Evolutionary conservation across 2,329 filamentous ascomycete genomes (phyloP), one percentile per base, ranked within the genome.

Genomic region (Fusarium sacchari): DNA sequence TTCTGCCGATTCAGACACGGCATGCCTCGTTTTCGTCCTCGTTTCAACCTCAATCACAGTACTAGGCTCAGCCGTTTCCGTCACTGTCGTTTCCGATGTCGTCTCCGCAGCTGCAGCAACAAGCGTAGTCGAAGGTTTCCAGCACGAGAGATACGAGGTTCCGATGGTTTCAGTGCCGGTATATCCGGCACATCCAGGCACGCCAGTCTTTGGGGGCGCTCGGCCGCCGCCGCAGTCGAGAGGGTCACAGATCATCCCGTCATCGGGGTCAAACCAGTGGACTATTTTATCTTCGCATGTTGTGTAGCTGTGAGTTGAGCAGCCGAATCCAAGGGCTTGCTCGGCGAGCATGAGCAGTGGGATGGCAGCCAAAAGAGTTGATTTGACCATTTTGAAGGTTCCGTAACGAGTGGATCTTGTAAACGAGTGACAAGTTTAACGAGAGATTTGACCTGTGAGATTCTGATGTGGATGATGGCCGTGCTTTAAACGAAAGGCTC

Each of bases 161-260:
- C 55, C 44, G 9, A 59, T 61, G 1, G 60, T 49, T 37, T 76
- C 81, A 6, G 83, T 84, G 55, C 84, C 84, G 2, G 73, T 75
- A 79, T 86, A 87, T 9, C 71, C 75, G 8, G 81, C 76, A 74
- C 87, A 89, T 18, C 86, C 87, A 5, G 87, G 87, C 36, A 87
- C 83, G 50, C 81, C 82, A 39, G 82, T 84, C 79, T 86, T 88
- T 36, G 84, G 83, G 1, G 87, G 87, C 28, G 86, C 87, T 52
- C 84, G 83, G 20, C 87, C 88, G 52, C 88, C 88, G 36, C 88
- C 87, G 71, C 88, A 89, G 81, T 89, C 87, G 56, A 87, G 81
- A 69, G 84, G 77, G 20, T 84, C 82, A 80, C 87, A 89, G 73
- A 88, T 81, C 76, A 88, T 85, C 68, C 87, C 86, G 46, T 82